Evolutionary conservation across 192 early-diverging fungal species (phyloP).

Genomic region (Coemansia guatemalensis): DNA sequence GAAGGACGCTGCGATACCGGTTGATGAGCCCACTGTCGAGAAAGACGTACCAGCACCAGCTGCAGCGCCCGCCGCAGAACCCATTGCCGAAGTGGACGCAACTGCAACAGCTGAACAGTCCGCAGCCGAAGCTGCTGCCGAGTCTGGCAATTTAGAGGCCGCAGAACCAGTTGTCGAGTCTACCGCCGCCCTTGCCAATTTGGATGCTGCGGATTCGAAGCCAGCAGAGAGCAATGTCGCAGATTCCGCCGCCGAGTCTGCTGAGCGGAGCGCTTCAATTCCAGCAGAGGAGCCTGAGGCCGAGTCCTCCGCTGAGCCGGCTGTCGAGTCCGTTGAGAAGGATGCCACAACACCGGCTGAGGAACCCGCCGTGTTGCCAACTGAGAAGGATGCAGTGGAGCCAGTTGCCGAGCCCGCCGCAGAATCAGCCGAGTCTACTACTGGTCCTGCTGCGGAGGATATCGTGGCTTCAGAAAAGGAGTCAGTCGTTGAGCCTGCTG

Average conservation of each 20-base stretch:
- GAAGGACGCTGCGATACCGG: too few relatives aligned
- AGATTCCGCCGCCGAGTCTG: too few relatives aligned
- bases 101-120: not conserved
- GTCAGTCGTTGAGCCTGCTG: too few relatives aligned
- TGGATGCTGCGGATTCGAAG: not conserved
- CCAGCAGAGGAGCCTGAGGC: too few relatives aligned
- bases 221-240: too few relatives aligned
- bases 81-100: conserved; percentile 1
- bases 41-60: conserved; percentile 1
- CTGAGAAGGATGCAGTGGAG: too few relatives aligned
- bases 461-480: not conserved
- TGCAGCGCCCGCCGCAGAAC: not conserved
- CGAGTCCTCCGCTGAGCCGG: not conserved
- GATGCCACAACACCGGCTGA: not conserved
- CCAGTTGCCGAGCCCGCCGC: not conserved
- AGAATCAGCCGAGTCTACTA: too few relatives aligned
- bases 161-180: not conserved
- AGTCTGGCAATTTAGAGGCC: not conserved
- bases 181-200: not conserved
- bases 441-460: not conserved
- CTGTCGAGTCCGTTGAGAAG: not conserved
- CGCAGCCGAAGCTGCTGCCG: not conserved
- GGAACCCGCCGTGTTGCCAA: not conserved
- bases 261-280: too few relatives aligned
- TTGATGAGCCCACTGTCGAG: not conserved